phyloP scores from a whole-genome alignment of 805 yeast species.

The Wickerhamomyces canadensis region DNA sequence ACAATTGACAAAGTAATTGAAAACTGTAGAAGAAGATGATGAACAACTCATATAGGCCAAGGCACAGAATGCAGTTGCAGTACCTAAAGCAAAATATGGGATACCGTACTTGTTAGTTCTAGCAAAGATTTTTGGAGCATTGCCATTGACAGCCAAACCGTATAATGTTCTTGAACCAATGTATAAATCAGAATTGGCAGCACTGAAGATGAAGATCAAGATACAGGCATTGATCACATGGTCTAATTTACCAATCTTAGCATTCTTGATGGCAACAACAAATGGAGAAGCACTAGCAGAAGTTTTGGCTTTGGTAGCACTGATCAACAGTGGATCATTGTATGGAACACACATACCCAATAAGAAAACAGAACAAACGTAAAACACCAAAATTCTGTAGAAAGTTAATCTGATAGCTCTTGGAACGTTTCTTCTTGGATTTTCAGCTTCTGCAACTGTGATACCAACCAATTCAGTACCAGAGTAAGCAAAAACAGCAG shows the following conservation, averaged over 20 bases:
- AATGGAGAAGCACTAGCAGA: constrained; percentile 78
- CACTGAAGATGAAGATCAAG: constrained; percentile 71
- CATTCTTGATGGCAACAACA: constrained; percentile 71
- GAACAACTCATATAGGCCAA: constrained; percentile 70
- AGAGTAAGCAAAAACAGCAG: constrained; percentile 64
- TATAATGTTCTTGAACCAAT: constrained; percentile 72
- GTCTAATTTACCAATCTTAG: constrained; percentile 60
- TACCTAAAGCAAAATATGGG: constrained; percentile 51
- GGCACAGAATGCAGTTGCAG: constrained; percentile 47
- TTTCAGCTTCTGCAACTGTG: constrained; percentile 68
- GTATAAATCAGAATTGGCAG: constrained; percentile 75
- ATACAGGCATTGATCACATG: constrained; percentile 76
- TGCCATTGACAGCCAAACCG: constrained; percentile 66
- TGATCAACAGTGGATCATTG: constrained; percentile 41
- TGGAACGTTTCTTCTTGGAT: constrained; percentile 65
- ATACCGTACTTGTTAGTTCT: constrained; percentile 66
- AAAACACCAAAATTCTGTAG: constrained; percentile 62
- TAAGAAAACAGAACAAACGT: constrained; percentile 53
- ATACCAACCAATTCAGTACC: constrained; percentile 70
- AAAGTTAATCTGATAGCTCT: constrained; percentile 66
- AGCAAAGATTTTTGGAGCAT: constrained; percentile 65
- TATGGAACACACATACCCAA: constrained; percentile 67
- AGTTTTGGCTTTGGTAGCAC: constrained; percentile 42
- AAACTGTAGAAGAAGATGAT: constrained; percentile 48
- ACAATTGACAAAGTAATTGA: constrained; percentile 67